A percentile compares a stretch with the other conserved stretches of the same genome.
phyloP scores from a whole-genome alignment of 1,284 basidiomycete species.

The Phlebopus sp. region DNA sequence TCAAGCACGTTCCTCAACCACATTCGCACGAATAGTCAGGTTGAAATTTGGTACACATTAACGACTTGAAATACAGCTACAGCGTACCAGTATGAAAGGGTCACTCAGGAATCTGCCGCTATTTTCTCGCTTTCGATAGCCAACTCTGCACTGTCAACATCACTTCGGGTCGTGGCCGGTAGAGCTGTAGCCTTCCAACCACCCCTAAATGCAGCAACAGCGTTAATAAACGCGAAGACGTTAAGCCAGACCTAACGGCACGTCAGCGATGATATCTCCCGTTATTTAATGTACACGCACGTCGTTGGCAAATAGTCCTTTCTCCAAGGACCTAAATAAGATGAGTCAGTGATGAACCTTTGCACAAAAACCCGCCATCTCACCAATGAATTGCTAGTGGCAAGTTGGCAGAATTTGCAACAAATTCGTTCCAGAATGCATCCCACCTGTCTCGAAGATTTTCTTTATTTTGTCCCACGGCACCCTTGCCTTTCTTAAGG shows the following conservation, averaged over 20 bases:
- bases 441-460: constrained; percentile 62
- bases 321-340: constrained; percentile 58
- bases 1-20: too few species aligned
- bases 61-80: not conserved
- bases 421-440: constrained; percentile 69
- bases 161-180: constrained; percentile 21
- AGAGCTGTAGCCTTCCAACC: constrained; percentile 75
- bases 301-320: constrained; percentile 63
- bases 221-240: constrained; percentile 62
- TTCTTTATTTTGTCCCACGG: constrained; percentile 48
- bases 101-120: constrained; percentile 6
- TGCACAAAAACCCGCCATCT: constrained; percentile 22
- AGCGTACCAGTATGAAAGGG: not conserved
- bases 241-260: constrained; percentile 55
- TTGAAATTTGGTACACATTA: not conserved
- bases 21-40: too few species aligned
- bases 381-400: constrained; percentile 85
- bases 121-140: constrained; percentile 10
- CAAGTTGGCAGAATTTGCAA: constrained; percentile 73
- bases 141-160: constrained; percentile 2
- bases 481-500: constrained; percentile 56
- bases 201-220: constrained; percentile 61
- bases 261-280: not conserved
- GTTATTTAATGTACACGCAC: constrained; percentile 34
- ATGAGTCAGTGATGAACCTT: constrained; percentile 3